A percentile compares a stretch with the other conserved stretches of the same genome.
phyloP scores from a whole-genome alignment of 495 filamentous ascomycete genomes.

The Daldinia loculata region DNA sequence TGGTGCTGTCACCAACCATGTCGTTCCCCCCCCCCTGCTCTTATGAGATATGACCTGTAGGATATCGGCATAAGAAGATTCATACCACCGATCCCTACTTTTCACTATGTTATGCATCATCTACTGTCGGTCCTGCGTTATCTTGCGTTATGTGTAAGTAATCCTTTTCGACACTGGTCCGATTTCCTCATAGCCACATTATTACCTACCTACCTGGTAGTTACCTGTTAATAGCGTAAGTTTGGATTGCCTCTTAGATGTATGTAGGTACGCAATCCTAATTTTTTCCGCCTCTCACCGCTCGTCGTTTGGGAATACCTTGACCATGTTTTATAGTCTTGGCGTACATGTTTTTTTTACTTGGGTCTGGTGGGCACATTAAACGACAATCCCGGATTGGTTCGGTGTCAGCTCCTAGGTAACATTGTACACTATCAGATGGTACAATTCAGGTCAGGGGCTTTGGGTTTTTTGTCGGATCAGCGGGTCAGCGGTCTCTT shows the following conservation, averaged over 20 bases:
- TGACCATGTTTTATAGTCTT: constrained; percentile 24
- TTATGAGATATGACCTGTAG: constrained; percentile 40
- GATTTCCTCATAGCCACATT: not conserved
- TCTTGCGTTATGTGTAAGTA: constrained; percentile 22
- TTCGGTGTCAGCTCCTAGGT: constrained; percentile 10
- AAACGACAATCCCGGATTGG: constrained; percentile 25
- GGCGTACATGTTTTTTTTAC: constrained; percentile 25
- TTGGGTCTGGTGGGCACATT: constrained; percentile 11
- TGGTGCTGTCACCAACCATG: constrained; percentile 14
- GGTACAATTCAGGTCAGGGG: constrained; percentile 6
- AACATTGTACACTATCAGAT: constrained; percentile 10
- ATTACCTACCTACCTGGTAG: not conserved
- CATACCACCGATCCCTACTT: constrained; percentile 18
- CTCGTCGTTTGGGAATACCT: not conserved
- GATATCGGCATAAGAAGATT: constrained; percentile 23
- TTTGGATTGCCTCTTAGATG: not conserved
- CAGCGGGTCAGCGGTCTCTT: constrained; percentile 20
- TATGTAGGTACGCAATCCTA: not conserved
- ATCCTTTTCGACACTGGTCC: not conserved
- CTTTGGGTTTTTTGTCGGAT: constrained; percentile 12
- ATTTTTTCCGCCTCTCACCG: constrained; percentile 6
- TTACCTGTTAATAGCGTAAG: too few relatives aligned
- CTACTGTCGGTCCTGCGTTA: constrained; percentile 23
- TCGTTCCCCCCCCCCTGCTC: constrained; percentile 8
- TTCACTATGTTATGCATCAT: constrained; percentile 24